Conservation (phyloP, 2,329 filamentous ascomycete genomes). For the Penicillium sp. region DNA sequence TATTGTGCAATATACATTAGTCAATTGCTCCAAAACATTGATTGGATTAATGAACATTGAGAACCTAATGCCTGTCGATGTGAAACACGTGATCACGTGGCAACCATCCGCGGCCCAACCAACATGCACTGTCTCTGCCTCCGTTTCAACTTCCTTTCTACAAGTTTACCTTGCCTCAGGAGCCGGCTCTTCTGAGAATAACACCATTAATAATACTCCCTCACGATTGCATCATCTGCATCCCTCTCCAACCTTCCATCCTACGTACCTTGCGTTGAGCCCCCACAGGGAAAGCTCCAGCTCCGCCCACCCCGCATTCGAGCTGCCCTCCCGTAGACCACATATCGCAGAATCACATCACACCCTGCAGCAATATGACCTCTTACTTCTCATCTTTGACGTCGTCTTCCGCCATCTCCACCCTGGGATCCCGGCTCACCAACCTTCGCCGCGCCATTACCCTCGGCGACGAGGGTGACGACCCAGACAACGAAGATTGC, state of each 20-base stretch:
- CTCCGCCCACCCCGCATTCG: slow-evolving; percentile 23
- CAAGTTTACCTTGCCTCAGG: slow-evolving; percentile 8
- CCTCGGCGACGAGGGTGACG: slow-evolving; percentile 42
- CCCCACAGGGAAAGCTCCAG: slow-evolving; percentile 18
- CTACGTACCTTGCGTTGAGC: slow-evolving; percentile 1
- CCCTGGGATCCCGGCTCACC: slow-evolving; percentile 54
- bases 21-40: background rate
- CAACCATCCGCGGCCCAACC: background rate
- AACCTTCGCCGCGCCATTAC: slow-evolving; percentile 51
- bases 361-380: slow-evolving; percentile 54
- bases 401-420: slow-evolving; percentile 46
- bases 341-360: slow-evolving; percentile 2
- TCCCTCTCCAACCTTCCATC: background rate
- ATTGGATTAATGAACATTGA: no score
- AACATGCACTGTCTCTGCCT: background rate
- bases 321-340: slow-evolving; percentile 14
- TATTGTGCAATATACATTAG: background rate
- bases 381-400: slow-evolving; percentile 73
- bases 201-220: slow-evolving; percentile 1
- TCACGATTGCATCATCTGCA: background rate
- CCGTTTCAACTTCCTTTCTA: slow-evolving; percentile 8
- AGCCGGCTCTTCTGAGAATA: slow-evolving; percentile 23
- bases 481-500: slow-evolving; percentile 65
- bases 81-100: slow-evolving; percentile 20
- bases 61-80: background rate